Conservation (phyloP, 768 basidiomycete genomes). For the Calocybe indica region DNA sequence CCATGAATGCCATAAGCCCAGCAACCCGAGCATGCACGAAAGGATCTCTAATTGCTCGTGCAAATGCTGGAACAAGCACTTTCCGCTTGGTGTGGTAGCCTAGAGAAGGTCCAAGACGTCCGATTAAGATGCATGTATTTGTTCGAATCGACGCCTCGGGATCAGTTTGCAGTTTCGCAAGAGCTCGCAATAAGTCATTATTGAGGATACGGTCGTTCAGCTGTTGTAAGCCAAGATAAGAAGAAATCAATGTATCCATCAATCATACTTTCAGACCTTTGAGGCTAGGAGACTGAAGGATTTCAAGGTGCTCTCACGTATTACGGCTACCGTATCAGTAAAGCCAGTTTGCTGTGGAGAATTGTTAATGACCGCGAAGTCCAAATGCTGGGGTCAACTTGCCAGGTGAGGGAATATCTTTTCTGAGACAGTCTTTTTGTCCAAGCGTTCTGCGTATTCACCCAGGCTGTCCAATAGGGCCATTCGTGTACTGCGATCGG, state of each 20-base stretch:
- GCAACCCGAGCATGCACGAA: slow-evolving; percentile 94
- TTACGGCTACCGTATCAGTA: slow-evolving; percentile 87
- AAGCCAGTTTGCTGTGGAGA: slow-evolving; percentile 84
- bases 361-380: background rate
- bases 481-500: slow-evolving; percentile 92
- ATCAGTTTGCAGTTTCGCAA: slow-evolving; percentile 92
- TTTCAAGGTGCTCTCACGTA: slow-evolving; percentile 92
- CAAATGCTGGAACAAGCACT: slow-evolving; percentile 95
- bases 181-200: slow-evolving; percentile 88
- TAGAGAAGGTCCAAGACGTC: slow-evolving; percentile 79
- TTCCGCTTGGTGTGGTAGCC: slow-evolving; percentile 90
- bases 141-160: slow-evolving; percentile 93
- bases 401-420: slow-evolving; percentile 94
- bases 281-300: slow-evolving; percentile 79
- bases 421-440: slow-evolving; percentile 78
- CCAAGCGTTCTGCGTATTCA: slow-evolving; percentile 82
- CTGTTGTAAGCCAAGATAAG: slow-evolving; percentile 30
- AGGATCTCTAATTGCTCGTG: slow-evolving; percentile 79
- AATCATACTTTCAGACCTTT: slow-evolving; percentile 45
- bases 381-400: slow-evolving; percentile 17
- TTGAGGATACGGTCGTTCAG: slow-evolving; percentile 89
- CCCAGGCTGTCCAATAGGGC: slow-evolving; percentile 82
- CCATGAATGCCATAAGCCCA: slow-evolving; percentile 93
- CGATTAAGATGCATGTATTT: slow-evolving; percentile 94
- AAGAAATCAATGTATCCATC: background rate